These are phyloP conservation scores for Blastomyces percursus DNA, from an alignment of 2,329 filamentous ascomycete species.

Conservation along the genomic window DNA sequence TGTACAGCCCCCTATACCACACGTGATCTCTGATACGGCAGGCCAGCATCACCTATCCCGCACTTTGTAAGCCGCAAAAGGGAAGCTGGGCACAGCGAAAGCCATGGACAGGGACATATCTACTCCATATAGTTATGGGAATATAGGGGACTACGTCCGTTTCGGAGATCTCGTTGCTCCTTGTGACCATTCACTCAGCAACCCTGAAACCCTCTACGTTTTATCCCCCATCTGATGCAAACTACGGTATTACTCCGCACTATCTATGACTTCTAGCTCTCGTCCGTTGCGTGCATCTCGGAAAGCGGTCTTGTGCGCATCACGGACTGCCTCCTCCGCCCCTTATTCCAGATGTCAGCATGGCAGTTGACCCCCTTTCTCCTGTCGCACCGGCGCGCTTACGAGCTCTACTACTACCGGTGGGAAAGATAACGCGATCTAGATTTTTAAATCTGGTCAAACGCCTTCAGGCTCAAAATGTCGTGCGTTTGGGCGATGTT, in stretches of 20 bases:
- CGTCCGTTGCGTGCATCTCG: slow-evolving; percentile 13
- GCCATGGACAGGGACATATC: background rate
- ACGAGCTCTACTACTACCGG: slow-evolving; percentile 72
- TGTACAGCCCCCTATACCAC: background rate
- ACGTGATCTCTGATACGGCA: background rate
- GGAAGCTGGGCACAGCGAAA: background rate
- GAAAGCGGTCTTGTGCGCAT: slow-evolving; percentile 27
- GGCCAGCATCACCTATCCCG: background rate
- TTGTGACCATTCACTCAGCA: background rate
- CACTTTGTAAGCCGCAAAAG: background rate
- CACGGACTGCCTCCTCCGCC: slow-evolving; percentile 24
- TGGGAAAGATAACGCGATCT: slow-evolving; percentile 73
- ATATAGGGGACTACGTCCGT: background rate
- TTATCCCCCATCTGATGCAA: background rate
- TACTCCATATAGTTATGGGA: background rate
- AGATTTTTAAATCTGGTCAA: slow-evolving; percentile 70
- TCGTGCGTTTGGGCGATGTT: slow-evolving; percentile 75
- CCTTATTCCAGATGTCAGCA: slow-evolving; percentile 45
- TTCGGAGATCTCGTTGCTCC: background rate
- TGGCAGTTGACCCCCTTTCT: slow-evolving; percentile 81
- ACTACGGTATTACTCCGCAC: background rate
- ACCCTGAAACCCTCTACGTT: background rate
- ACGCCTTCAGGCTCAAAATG: slow-evolving; percentile 65
- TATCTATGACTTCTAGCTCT: slow-evolving; percentile 19
- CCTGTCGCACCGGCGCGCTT: slow-evolving; percentile 86